Percentiles rank a stretch among this genome's conserved stretches.
Conservation (phyloP, 2,329 filamentous ascomycete genomes). For the Fusarium sp. region DNA sequence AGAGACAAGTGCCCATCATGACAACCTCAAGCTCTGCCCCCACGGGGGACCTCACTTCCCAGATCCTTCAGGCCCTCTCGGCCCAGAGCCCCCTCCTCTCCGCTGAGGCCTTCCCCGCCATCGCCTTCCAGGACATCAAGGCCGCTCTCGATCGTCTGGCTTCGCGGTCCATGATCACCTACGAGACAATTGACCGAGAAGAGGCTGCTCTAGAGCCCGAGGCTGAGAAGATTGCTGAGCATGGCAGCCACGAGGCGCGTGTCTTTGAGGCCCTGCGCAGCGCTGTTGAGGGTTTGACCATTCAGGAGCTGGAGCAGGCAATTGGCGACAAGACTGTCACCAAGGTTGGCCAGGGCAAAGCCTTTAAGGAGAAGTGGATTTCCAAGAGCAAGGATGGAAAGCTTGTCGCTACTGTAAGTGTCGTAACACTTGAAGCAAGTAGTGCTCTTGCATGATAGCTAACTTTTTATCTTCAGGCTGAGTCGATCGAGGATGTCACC, state of each 20-base stretch:
- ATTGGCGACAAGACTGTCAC: conserved; percentile 79
- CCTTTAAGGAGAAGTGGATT: conserved; percentile 85
- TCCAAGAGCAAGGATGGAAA: conserved; percentile 68
- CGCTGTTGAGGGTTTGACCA: conserved; percentile 82
- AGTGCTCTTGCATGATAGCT: background rate
- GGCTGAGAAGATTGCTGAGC: conserved; percentile 75
- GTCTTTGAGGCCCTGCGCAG: conserved; percentile 80
- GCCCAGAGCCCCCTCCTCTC: conserved; percentile 74
- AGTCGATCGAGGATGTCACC: conserved; percentile 84
- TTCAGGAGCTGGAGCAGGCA: conserved; percentile 75
- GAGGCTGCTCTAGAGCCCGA: conserved; percentile 80
- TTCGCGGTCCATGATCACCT: conserved; percentile 87
- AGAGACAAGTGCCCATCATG: conserved; percentile 49
- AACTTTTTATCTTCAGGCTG: conserved; percentile 56
- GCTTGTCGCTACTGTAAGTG: conserved; percentile 62
- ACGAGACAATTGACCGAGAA: conserved; percentile 85
- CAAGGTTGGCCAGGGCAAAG: conserved; percentile 92
- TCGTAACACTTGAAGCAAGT: background rate
- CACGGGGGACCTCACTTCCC: conserved; percentile 68
- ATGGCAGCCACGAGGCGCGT: conserved; percentile 85
- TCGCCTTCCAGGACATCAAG: conserved; percentile 78
- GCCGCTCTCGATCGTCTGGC: conserved; percentile 86
- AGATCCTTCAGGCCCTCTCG: conserved; percentile 74
- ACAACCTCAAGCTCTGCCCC: conserved; percentile 51
- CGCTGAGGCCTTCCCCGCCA: conserved; percentile 73